Base-by-base conservation (phyloP, 768 basidiomycete genomes). In the Suillus plorans region DNA sequence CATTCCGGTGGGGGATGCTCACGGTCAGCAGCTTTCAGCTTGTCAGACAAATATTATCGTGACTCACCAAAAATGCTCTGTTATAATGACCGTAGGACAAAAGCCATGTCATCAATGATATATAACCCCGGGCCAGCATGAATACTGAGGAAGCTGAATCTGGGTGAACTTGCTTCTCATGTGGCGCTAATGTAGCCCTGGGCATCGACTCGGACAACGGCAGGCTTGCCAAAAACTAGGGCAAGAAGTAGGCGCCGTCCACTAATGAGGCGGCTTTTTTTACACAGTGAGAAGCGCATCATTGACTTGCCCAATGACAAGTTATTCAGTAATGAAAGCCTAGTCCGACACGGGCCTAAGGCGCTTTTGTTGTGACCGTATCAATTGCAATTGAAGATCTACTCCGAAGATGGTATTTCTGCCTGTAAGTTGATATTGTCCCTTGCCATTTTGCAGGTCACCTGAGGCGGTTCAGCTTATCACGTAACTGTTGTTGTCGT, bases 401-500 rank as follows among this genome's bases (percentile, higher is more conserved):
- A n/a, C 20, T 5, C 53, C 53, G 53, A 55, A 44, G 60, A 39
- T 61, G 44, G 60, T 61, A 44, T 39, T 52, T n/a, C n/a, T 36
- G 22, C 56, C 57, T 7, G 39, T 25, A 31, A 52, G 16, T 41
- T 64, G 31, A 50, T 12, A 28, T 37, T 50, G 22, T 41, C 28
- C 42, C 53, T 58, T 39, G 36, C 22, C 64, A 69, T 63, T 67
- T 39, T 50, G 68, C 69, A 61, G 39, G 41, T 52, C 50, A 52
- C 37, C 37, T 67, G 60, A 58, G 68, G 71, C 66, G 66, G 67
- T 74, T 64, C 74, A 69, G 68, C 62, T 65, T 67, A 67, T 76
- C 68, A 76, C 74, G 74, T 76, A 77, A 76, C 69, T 53, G 64
- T 55, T 53, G 64, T 55, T 66, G 63, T 62, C 22, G 57, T 63